These are phyloP conservation scores for Termitomyces sp. DNA, from an alignment of 768 basidiomycete genomes.

Conservation along the genomic window DNA sequence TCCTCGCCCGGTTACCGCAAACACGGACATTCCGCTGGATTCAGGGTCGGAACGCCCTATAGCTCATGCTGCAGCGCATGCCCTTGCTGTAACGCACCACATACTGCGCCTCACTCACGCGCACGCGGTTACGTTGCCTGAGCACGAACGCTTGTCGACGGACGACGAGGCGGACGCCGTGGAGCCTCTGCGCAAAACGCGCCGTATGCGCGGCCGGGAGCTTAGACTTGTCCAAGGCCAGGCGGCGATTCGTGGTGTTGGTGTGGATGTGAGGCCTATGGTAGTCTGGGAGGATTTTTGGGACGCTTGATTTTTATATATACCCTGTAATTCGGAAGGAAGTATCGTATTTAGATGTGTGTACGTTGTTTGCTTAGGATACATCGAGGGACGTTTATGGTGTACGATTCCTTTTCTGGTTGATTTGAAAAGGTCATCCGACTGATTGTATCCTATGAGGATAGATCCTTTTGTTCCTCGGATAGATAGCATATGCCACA, in stretches of 20 bases:
- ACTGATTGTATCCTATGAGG: background rate
- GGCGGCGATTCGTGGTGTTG: conserved; percentile 50
- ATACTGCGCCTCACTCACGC: conserved; percentile 59
- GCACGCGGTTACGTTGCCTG: conserved; percentile 49
- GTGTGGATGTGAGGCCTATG: conserved; percentile 29
- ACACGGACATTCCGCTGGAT: background rate
- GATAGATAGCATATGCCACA: background rate
- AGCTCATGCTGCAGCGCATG: conserved; percentile 56
- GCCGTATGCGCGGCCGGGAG: conserved; percentile 82
- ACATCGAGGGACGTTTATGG: background rate
- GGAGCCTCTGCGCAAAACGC: conserved; percentile 59
- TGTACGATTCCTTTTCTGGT: background rate
- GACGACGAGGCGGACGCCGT: conserved; percentile 73
- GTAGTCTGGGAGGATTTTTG: conserved; percentile 43
- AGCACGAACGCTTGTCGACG: conserved; percentile 51
- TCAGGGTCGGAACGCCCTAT: conserved; percentile 28
- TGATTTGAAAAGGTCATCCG: background rate
- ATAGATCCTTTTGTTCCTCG: background rate
- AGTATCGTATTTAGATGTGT: background rate
- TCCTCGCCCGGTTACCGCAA: background rate
- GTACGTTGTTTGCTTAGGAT: background rate
- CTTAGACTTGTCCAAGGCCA: conserved; percentile 78
- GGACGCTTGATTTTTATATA: conserved; percentile 11
- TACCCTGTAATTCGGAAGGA: background rate
- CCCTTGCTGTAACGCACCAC: conserved; percentile 72